Evolutionary conservation across 2,329 filamentous ascomycete genomes (phyloP), one percentile per base, ranked within the genome.

Genomic region (Colletotrichum cereale): DNA sequence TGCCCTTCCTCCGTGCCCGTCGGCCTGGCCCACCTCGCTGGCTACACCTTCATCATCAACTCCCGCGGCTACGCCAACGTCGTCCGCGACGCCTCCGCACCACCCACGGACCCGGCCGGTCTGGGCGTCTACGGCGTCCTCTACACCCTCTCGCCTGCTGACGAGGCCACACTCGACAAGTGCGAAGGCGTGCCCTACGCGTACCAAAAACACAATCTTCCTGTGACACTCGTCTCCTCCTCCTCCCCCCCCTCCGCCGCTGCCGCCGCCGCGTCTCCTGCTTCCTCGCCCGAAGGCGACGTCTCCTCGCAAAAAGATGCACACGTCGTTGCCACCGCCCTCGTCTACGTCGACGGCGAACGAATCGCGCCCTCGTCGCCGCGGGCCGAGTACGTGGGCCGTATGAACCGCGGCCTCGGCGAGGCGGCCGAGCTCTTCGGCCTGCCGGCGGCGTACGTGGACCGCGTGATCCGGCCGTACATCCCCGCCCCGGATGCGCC

Each of bases 41-140:
- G 83, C 50, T 92, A 89, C 84, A 82, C 79, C 55, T 94, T 90
- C 90, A 84, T 92, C 64, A 93, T 94, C 82, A 91, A 90, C 77
- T 79, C 83, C 56, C 85, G 91, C 2, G 91, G 91, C 18, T 93
- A 90, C 77, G 92, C 92, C 48, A 94, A 93, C 77, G 82, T 93
- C n/a, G 85, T 90, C 34, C 77, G 75, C n/a, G 71, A 77, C 3
- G 12, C 29, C 12, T 4, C 34, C 31, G 6, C n/a, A 6, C 34
- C 34, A 12, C 44, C 18, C 16, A 34, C 52, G 6, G 61, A 38
- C 55, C 29, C 72, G 6, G 56, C 67, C 24, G 73, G 73, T 3
- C 75, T 81, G 36, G 84, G 87, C 65, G 86, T 90, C 44, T 90
- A 87, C 78, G 89, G 89, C 5, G 78, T 91, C 2, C 79, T 91